Base-by-base conservation (phyloP, 176 grass and related monocot genomes). In the Pontederia paniculata region DNA sequence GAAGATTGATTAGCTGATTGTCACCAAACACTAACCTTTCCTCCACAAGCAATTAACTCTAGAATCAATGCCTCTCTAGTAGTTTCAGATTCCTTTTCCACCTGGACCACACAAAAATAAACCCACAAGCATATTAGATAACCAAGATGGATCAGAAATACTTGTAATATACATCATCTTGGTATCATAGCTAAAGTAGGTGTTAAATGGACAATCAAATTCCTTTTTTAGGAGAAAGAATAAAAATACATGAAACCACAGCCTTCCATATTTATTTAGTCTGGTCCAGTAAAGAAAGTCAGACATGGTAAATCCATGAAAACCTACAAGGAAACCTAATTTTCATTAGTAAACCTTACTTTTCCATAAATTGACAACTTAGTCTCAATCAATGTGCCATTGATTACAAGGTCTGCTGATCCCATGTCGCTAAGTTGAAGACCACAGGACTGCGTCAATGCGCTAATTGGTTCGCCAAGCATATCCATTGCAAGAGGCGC, bases 291-390 rank as follows among this genome's bases (percentile, higher is more conserved):
- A 5, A 37, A 37, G 28, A 37, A 37, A 37, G 0, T 37, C 7
- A 0, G 23, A 23, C 54, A 20, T 12, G 13, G 12, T 57, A 13
- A 57, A 12, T 22, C 54, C 1, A 57, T 8, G 18, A 57, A 13
- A 22, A 15, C 37, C 15, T 15, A 31, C 13, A 58, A 16, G 23
- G 23, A 23, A 41, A 8, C 20, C 4, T 47, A 47, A 21, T 5
- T 2, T 47, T 47, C 20, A 49, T 51, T 48, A 60, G 53, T 56
- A 47, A 45, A 70, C 18, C 46, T 76, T 81, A 97, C 91, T 72
- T 87, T 89, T 71, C 82, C 86, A 69, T 97, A 87, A 16, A 97
- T 17, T 42, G 77, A 90, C 70, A 97, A 65, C 74, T 87, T 97
- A 46, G 74, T 89, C 78, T 90, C 91, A 62, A 97, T 68, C 64